Conservation (phyloP, 192 early-diverging fungal species). For the Podochytrium sp. region DNA sequence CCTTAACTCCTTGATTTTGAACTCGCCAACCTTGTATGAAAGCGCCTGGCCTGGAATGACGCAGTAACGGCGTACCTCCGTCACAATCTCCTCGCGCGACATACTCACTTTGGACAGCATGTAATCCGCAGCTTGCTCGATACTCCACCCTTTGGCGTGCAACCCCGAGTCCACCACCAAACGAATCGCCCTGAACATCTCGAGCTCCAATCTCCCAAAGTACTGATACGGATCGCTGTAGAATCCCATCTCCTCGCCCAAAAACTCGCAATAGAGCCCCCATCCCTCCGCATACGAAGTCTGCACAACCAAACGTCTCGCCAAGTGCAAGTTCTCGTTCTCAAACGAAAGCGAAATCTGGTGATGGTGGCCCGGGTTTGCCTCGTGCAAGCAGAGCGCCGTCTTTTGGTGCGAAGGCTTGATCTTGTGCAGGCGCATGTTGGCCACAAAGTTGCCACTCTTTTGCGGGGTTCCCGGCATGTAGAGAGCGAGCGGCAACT, state of each 20-base stretch:
- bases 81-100: conserved; percentile 26
- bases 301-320: conserved; percentile 25
- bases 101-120: conserved; percentile 34
- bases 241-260: conserved; percentile 47
- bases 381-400: conserved; percentile 40
- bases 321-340: conserved; percentile 29
- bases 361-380: conserved; percentile 32
- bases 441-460: conserved; percentile 22
- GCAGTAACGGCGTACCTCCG: conserved; percentile 42
- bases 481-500: conserved; percentile 34
- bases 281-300: conserved; percentile 42
- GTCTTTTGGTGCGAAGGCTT: conserved; percentile 24
- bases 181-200: conserved; percentile 46
- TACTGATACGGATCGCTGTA: conserved; percentile 38
- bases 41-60: conserved; percentile 46
- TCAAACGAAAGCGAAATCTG: conserved; percentile 43
- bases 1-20: conserved; percentile 44
- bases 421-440: conserved; percentile 28
- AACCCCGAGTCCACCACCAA: conserved; percentile 49
- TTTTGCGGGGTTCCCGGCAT: conserved; percentile 29
- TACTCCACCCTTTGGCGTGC: conserved; percentile 45
- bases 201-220: conserved; percentile 44
- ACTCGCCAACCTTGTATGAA: conserved; percentile 49
- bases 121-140: conserved; percentile 39
- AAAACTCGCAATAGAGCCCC: conserved; percentile 43